phyloP scores from a whole-genome alignment of 768 basidiomycete genomes.

The Trametes cingulata region DNA sequence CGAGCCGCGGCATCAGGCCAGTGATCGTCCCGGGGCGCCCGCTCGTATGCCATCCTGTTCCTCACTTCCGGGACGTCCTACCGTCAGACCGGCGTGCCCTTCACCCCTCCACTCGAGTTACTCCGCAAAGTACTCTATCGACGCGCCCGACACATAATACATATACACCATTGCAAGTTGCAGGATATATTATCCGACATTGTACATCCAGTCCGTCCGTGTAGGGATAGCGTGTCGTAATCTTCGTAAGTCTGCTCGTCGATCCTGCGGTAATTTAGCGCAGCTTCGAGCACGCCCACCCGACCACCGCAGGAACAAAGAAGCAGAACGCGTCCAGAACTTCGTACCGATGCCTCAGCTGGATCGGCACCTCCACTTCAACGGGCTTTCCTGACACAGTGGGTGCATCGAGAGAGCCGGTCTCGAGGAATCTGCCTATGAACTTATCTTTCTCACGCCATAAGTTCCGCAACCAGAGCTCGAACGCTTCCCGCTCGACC shows the following conservation, averaged over 20 bases:
- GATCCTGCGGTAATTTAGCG: conserved; percentile 4
- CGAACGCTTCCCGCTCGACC: conserved; percentile 54
- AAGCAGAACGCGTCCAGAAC: conserved; percentile 69
- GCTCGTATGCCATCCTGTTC: neutral
- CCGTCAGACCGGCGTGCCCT: neutral
- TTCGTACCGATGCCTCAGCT: conserved; percentile 55
- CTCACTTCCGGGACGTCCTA: neutral
- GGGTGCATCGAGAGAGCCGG: conserved; percentile 44
- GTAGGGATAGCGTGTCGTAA: conserved; percentile 1
- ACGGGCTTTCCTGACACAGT: conserved; percentile 4
- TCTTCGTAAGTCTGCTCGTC: conserved; percentile 3
- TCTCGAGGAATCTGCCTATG: conserved; percentile 65
- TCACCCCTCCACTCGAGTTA: neutral
- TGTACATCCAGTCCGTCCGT: conserved; percentile 8
- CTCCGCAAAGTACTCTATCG: conserved; percentile 9
- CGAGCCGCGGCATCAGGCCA: conserved; percentile 41
- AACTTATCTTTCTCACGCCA: conserved; percentile 87
- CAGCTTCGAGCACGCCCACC: conserved; percentile 28
- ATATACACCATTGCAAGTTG: conserved; percentile 1
- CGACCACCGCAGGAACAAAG: conserved; percentile 50
- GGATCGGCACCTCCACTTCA: conserved; percentile 57
- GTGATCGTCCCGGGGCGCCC: conserved; percentile 12
- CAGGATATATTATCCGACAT: conserved; percentile 1
- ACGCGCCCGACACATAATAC: neutral
- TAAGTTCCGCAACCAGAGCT: conserved; percentile 75